phyloP scores from a whole-genome alignment of 176 grass and related monocot genomes.

The Triticum monococcum region DNA sequence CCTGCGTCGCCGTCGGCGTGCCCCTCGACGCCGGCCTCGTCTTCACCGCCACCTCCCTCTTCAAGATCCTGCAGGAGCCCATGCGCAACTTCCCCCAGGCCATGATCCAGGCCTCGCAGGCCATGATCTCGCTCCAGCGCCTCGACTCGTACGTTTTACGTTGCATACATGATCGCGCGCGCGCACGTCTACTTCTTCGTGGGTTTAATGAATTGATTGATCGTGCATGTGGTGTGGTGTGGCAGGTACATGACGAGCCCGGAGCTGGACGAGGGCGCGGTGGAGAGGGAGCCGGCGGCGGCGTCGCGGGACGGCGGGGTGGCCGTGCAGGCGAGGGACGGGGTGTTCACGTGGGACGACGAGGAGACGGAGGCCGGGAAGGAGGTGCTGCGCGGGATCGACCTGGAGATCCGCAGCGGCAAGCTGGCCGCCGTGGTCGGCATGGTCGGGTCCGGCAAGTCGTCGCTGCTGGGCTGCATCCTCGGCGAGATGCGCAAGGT shows the following conservation, averaged over 20 bases:
- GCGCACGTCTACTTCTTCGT: not conserved
- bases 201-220: not conserved
- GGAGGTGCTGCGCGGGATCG: constrained; percentile 56
- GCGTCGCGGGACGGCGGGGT: constrained; percentile 13
- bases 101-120: constrained; percentile 90
- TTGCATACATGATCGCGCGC: not conserved
- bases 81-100: constrained; percentile 95
- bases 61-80: constrained; percentile 92
- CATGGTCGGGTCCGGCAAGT: constrained; percentile 89
- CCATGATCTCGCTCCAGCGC: constrained; percentile 69
- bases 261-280: constrained; percentile 67
- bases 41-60: constrained; percentile 86
- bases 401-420: constrained; percentile 57
- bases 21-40: constrained; percentile 80
- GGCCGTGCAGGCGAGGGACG: constrained; percentile 62
- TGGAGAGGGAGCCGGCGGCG: constrained; percentile 39
- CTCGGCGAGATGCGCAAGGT: constrained; percentile 89
- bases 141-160: constrained; percentile 39
- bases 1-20: constrained; percentile 47
- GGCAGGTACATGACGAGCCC: constrained; percentile 75
- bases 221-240: not conserved
- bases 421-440: constrained; percentile 76
- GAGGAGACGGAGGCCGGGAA: constrained; percentile 41
- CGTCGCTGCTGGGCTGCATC: constrained; percentile 78
- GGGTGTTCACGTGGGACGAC: constrained; percentile 84